These are phyloP conservation scores for Mycosarcoma mackinlayi DNA, from an alignment of 1,284 basidiomycete species.

Conservation along the genomic window DNA sequence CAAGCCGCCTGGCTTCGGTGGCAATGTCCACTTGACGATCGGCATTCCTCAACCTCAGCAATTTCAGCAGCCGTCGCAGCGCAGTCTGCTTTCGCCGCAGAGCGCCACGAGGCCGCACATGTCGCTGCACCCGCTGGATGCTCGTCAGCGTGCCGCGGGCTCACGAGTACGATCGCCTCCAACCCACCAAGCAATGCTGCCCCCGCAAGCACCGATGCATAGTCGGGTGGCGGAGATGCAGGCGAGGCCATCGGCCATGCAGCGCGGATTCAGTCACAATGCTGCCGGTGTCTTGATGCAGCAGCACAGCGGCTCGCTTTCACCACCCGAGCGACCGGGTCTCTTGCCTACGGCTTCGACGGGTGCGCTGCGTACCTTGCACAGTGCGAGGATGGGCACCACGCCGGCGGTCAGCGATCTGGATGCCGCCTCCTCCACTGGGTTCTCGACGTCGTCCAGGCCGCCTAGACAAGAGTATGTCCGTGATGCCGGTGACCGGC, in stretches of 20 bases:
- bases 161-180: conserved; percentile 9
- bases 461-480: conserved; percentile 3
- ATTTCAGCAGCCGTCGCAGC: conserved; percentile 9
- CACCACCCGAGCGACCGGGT: conserved; percentile 27
- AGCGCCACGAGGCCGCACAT: conserved; percentile 16
- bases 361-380: conserved; percentile 22
- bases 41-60: conserved; percentile 30
- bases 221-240: conserved; percentile 24
- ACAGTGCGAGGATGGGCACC: neutral
- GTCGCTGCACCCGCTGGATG: conserved; percentile 16
- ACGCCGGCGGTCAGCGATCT: conserved; percentile 18
- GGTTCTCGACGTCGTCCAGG: conserved; percentile 22
- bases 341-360: conserved; percentile 24
- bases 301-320: conserved; percentile 4
- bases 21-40: conserved; percentile 27
- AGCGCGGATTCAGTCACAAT: conserved; percentile 26
- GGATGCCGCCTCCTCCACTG: conserved; percentile 34
- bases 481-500: conserved; percentile 10
- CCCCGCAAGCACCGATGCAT: conserved; percentile 5
- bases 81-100: conserved; percentile 19
- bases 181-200: conserved; percentile 5
- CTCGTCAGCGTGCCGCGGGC: conserved; percentile 12
- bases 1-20: conserved; percentile 32
- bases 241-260: conserved; percentile 18
- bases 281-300: conserved; percentile 15